These are phyloP conservation scores for Chalciporus pseudorubinellus DNA, from an alignment of 768 basidiomycete species.

Conservation along the genomic window DNA sequence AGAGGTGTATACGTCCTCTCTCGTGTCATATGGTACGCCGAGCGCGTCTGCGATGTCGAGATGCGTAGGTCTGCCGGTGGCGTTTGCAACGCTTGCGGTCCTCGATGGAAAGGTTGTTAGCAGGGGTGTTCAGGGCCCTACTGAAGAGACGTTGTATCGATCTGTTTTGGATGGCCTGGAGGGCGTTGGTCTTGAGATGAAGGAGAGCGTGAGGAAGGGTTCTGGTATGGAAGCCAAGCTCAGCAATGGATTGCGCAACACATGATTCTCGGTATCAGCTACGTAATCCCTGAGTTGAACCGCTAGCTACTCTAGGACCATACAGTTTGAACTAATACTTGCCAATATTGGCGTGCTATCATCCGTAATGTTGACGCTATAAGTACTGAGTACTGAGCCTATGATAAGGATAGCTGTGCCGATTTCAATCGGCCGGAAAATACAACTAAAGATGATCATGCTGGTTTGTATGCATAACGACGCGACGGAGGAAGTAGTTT, in stretches of 20 bases:
- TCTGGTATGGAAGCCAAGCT: constrained; percentile 46
- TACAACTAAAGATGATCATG: too few species aligned
- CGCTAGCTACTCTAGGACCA: too few species aligned
- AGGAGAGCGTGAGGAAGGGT: constrained; percentile 38
- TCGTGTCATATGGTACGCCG: constrained; percentile 60
- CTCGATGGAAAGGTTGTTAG: constrained; percentile 54
- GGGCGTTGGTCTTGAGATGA: constrained; percentile 41
- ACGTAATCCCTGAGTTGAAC: background rate
- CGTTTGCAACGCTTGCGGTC: constrained; percentile 71
- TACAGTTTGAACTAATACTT: too few species aligned
- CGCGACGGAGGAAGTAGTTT: too few species aligned
- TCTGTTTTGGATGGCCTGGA: constrained; percentile 63
- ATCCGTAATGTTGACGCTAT: too few species aligned
- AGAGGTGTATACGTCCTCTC: constrained; percentile 63
- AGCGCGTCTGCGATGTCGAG: constrained; percentile 82
- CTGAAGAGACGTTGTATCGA: constrained; percentile 54
- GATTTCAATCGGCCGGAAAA: too few species aligned
- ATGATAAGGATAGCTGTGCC: too few species aligned
- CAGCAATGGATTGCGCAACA: constrained; percentile 16
- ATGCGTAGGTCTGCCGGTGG: constrained; percentile 86
- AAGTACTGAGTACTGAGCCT: too few species aligned
- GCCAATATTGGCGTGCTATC: too few species aligned
- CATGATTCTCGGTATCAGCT: constrained; percentile 1
- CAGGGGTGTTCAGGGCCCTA: constrained; percentile 71
- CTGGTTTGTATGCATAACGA: too few species aligned